A percentile compares a stretch with the other conserved stretches of the same genome.
phyloP scores from a whole-genome alignment of 2,329 filamentous ascomycete species.

The Fusarium sp. region DNA sequence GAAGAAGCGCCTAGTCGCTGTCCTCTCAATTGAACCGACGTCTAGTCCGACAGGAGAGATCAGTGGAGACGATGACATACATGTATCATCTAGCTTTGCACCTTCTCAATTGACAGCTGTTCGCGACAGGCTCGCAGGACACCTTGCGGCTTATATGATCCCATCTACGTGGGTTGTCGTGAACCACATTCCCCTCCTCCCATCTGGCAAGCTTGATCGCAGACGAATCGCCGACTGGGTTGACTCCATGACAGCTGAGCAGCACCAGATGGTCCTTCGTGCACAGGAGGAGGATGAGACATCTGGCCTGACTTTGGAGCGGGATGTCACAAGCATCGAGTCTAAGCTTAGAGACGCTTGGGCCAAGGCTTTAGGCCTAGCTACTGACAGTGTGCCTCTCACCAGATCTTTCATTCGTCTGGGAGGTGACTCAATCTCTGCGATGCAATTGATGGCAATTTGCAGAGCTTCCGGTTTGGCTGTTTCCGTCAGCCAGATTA shows the following conservation, averaged over 20 bases:
- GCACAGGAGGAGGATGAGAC: constrained; percentile 11
- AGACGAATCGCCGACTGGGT: constrained; percentile 6
- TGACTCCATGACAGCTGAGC: constrained; percentile 16
- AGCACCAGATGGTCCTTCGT: constrained; percentile 12
- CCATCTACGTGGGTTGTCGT: constrained; percentile 34
- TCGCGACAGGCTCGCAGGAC: constrained; percentile 8
- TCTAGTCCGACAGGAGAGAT: background rate
- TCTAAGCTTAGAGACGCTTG: constrained; percentile 26
- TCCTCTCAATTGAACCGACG: constrained; percentile 16
- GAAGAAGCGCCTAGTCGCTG: constrained; percentile 25
- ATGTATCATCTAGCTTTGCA: background rate
- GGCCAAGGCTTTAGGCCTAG: constrained; percentile 24
- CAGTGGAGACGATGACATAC: background rate
- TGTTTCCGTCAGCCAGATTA: constrained; percentile 37
- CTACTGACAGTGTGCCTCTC: constrained; percentile 21
- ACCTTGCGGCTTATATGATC: constrained; percentile 37
- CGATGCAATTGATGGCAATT: constrained; percentile 40
- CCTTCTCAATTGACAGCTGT: constrained; percentile 11
- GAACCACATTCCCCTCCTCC: constrained; percentile 20
- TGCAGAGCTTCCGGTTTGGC: constrained; percentile 33
- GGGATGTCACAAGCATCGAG: constrained; percentile 21
- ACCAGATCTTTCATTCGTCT: constrained; percentile 35
- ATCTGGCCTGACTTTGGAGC: constrained; percentile 1
- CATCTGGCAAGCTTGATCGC: constrained; percentile 36
- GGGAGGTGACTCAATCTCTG: constrained; percentile 41